These are phyloP conservation scores for Arachis monticola DNA, from an alignment of 331 rosid genomes.

Conservation along the genomic window DNA sequence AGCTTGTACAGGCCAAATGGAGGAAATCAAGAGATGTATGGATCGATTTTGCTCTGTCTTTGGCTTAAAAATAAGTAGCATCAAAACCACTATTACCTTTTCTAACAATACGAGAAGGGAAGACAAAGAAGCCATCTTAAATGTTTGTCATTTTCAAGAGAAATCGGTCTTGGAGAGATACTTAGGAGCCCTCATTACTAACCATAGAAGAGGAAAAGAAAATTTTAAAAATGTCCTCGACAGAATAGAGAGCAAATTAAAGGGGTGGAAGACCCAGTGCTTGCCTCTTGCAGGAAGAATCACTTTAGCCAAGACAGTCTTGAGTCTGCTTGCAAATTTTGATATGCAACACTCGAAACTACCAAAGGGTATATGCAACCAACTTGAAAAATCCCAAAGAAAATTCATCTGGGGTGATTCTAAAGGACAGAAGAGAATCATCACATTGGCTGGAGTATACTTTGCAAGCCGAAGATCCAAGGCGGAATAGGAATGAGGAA, in stretches of 20 bases:
- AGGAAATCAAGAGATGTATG: neutral
- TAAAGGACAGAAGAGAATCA: too few relatives aligned
- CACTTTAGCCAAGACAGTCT: neutral
- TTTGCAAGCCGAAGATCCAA: too few relatives aligned
- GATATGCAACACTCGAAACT: neutral
- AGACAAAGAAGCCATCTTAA: neutral
- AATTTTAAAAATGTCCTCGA: too few relatives aligned
- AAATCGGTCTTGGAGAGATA: neutral
- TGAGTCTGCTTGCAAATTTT: neutral
- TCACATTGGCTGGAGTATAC: too few relatives aligned
- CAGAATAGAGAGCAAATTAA: neutral
- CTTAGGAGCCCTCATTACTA: neutral
- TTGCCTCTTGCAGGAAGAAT: neutral
- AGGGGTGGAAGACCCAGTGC: neutral
- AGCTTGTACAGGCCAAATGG: neutral
- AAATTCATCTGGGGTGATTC: too few relatives aligned
- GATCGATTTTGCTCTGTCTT: neutral
- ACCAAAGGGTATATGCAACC: neutral
- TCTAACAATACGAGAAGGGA: neutral
- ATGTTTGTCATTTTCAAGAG: neutral
- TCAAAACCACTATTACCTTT: neutral
- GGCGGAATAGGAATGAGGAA: too few relatives aligned
- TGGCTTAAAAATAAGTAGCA: neutral
- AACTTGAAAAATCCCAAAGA: neutral
- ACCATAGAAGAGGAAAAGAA: neutral